Conservation (phyloP, 257 asterid genomes). For the Fraxinus pennsylvanica region DNA sequence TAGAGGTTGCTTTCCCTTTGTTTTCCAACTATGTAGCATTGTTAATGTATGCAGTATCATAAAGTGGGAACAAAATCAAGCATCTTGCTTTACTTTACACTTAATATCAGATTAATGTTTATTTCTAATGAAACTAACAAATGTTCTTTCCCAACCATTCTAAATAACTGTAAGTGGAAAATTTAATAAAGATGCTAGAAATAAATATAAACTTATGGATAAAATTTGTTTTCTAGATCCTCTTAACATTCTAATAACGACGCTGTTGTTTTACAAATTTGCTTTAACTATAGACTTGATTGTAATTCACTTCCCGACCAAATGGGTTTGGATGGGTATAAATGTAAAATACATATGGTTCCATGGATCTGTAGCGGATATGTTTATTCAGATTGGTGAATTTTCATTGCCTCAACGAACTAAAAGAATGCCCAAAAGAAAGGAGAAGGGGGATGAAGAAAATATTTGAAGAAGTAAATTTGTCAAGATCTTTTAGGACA, state of each 20-base stretch:
- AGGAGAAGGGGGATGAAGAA: neutral
- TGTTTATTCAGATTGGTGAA: neutral
- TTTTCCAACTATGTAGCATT: conserved; percentile 18
- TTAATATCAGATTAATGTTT: neutral
- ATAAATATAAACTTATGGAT: neutral
- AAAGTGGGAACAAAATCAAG: conserved; percentile 6
- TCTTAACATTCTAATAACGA: neutral
- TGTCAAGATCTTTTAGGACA: neutral
- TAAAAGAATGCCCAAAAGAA: neutral
- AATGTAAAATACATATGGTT: neutral
- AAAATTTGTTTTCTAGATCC: neutral
- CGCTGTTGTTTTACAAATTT: neutral
- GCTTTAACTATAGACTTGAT: neutral
- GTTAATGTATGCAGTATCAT: conserved; percentile 13
- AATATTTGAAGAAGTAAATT: neutral
- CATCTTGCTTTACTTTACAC: neutral
- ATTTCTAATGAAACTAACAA: neutral
- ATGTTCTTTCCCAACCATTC: neutral
- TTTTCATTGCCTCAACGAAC: neutral
- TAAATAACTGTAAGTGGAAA: neutral
- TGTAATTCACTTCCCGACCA: neutral
- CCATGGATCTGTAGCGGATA: neutral
- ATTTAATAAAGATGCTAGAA: neutral
- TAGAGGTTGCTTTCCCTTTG: conserved; percentile 15
- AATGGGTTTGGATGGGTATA: neutral